Conservation (phyloP, 805 yeast species). For the Pichia exigua region DNA sequence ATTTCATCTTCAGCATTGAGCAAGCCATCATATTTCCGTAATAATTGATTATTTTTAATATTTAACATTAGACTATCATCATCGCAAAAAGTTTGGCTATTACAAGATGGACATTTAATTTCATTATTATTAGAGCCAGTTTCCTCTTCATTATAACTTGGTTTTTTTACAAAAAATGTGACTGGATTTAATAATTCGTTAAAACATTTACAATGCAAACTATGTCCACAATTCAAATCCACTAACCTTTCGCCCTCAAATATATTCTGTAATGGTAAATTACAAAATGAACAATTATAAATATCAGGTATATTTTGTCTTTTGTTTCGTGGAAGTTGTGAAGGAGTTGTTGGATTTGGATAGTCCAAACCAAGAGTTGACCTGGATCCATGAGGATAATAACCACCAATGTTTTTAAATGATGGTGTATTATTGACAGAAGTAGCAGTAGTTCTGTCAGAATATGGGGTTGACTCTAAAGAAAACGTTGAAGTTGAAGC, state of each 20-base stretch:
- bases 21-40: not conserved
- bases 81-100: not conserved
- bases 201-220: constrained; percentile 38
- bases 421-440: constrained; percentile 1
- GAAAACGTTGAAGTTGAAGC: constrained; percentile 3
- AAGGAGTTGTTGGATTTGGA: not conserved
- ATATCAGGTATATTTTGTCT: not conserved
- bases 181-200: constrained; percentile 16
- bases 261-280: constrained; percentile 32
- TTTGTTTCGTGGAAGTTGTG: not conserved
- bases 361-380: not conserved
- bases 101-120: constrained; percentile 12
- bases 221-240: constrained; percentile 36
- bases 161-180: too few relatives aligned
- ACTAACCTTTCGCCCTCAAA: constrained; percentile 37
- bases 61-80: not conserved
- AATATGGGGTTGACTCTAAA: constrained; percentile 2
- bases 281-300: constrained; percentile 36
- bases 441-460: not conserved
- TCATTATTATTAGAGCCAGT: not conserved
- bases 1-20: not conserved
- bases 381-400: not conserved
- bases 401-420: not conserved
- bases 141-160: not conserved
- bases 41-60: not conserved